Evolutionary conservation across 768 basidiomycete genomes (phyloP), one percentile per base, ranked within the genome.

Genomic region (Mycena vitilis): DNA sequence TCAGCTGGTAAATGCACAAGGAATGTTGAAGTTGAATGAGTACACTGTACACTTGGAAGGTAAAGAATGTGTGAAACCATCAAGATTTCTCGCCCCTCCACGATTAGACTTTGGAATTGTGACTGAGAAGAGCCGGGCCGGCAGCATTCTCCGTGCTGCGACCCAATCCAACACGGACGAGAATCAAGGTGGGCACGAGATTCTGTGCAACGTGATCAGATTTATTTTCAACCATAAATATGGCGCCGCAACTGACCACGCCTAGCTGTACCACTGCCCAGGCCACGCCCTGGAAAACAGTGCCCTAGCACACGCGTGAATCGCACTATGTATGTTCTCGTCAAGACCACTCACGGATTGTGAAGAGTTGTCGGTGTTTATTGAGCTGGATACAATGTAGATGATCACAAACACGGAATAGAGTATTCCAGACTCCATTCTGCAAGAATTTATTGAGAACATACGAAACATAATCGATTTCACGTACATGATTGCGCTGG

Each of bases 251-350:
- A 55, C 65, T 60, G 30, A 66, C 65, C 20, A 66, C 65, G 20
- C 58, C 65, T 11, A 66, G 13, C 53, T 66, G 65, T 9, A 66
- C 65, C 1, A 66, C 30, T 12, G 58, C 52, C 65, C 65, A 66
- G 16, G 58, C 52, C 13, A 66, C 58, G 25, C 58, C 58, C 15
- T 54, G 45, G 58, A 66, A 60, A 2, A 66, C 55, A 4, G 59
- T 60, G 12, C 15, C 34, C 58, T 66, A 34, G 23, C 5, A 10
- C 60, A 44, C 9, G 18, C 18, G 25, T 13, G 5, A 13, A 34
- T 40, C 10, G 30, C 18, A 10, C n/a, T 22, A 4, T 25, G 20
- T 15, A 16, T 55, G 2, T 1, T 9, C 9, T 15, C 2, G 34
- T 12, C 20, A 18, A 5, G 30, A 30, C 30, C 16, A 64, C 63